These are phyloP conservation scores for Citrus medica DNA, from an alignment of 345 rosid species.

Conservation along the genomic window DNA sequence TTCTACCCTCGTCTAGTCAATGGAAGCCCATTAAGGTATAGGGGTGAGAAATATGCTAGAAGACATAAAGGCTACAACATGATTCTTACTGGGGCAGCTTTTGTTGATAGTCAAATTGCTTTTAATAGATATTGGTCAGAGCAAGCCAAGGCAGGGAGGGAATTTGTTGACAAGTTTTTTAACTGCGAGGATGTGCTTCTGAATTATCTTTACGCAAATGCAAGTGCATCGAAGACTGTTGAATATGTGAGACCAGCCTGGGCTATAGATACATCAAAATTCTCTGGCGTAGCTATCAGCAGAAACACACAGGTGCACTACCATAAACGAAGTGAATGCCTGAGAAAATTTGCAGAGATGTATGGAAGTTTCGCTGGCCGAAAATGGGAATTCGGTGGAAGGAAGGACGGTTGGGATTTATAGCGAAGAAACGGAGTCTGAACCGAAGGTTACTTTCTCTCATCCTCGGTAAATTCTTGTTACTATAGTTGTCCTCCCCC, in stretches of 20 bases:
- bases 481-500: constrained; percentile 6
- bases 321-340: constrained; percentile 66
- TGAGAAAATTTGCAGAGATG: constrained; percentile 53
- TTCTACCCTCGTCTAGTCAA: constrained; percentile 76
- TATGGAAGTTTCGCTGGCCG: constrained; percentile 60
- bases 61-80: constrained; percentile 70
- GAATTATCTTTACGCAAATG: constrained; percentile 83
- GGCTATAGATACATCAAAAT: constrained; percentile 84
- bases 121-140: constrained; percentile 65
- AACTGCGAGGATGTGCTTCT: constrained; percentile 89
- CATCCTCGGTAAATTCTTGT: constrained; percentile 15
- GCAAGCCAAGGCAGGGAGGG: constrained; percentile 60
- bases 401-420: constrained; percentile 91
- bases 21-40: constrained; percentile 56
- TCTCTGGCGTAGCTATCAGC: constrained; percentile 84
- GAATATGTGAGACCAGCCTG: constrained; percentile 87
- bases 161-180: constrained; percentile 58
- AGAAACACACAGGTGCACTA: constrained; percentile 73
- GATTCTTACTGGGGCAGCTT: constrained; percentile 97
- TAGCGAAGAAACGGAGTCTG: constrained; percentile 28
- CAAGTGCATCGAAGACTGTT: constrained; percentile 51
- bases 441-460: neutral
- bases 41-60: constrained; percentile 78
- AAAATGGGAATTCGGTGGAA: constrained; percentile 57
- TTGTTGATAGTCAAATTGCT: constrained; percentile 59